Evolutionary conservation across 2,329 filamentous ascomycete species (phyloP).

Genomic region (Colletotrichum lindemuthianum): DNA sequence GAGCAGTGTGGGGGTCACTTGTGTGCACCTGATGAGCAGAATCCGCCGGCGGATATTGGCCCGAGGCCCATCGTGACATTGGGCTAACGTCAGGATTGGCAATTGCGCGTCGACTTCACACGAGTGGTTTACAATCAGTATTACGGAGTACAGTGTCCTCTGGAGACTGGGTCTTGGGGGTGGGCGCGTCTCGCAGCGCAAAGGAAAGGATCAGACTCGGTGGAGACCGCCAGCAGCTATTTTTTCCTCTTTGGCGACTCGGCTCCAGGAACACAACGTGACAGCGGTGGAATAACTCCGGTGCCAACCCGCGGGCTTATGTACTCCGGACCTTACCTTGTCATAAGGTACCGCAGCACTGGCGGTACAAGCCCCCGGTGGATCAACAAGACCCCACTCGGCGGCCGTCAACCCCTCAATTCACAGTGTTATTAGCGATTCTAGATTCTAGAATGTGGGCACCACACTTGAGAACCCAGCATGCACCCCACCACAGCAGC

Average conservation of each 20-base stretch:
- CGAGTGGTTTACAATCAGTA: no score
- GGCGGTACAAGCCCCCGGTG: constrained; percentile 25
- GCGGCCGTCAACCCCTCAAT: constrained; percentile 30
- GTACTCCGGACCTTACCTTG: constrained; percentile 34
- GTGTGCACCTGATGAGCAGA: constrained; percentile 28
- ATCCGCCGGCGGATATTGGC: constrained; percentile 30
- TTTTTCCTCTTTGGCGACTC: no score
- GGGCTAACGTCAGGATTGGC: constrained; percentile 19
- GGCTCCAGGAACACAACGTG: no score
- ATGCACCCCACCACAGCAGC: constrained; percentile 26
- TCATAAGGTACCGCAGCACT: background rate
- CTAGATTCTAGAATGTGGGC: constrained; percentile 35
- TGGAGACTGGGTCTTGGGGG: no score
- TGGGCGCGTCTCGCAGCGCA: constrained; percentile 7
- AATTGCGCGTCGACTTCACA: no score
- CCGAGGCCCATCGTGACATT: constrained; percentile 34
- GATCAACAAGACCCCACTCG: constrained; percentile 15
- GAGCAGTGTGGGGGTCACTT: constrained; percentile 7
- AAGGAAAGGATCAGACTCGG: constrained; percentile 13
- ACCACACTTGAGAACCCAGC: constrained; percentile 5
- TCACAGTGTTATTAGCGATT: constrained; percentile 20
- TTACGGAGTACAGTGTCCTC: no score
- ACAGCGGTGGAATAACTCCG: constrained; percentile 6
- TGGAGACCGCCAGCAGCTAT: background rate
- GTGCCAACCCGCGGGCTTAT: constrained; percentile 11